Evolutionary conservation across 495 filamentous ascomycete genomes (phyloP), one percentile per base, ranked within the genome.

Genomic region (Apodospora peruviana): DNA sequence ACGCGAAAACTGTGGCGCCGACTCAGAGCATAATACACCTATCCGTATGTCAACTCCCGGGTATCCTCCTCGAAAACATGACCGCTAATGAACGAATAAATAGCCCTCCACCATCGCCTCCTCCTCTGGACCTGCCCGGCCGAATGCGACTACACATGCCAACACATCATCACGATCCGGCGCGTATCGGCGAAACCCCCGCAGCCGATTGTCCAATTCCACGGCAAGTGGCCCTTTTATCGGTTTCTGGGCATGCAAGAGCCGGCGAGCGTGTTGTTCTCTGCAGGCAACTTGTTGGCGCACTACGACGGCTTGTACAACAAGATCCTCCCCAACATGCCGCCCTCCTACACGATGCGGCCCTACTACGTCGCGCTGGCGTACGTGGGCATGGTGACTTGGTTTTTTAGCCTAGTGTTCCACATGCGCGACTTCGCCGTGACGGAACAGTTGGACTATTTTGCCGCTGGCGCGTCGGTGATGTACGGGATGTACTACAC

Each of bases 191-290:
- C 80, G 67, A 65, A 78, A 35, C 43, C 50, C 0, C 60, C 58
- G 0, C 72, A 78, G 23, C 79, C 87, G 3, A 64, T 95, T 22
- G 82, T 91, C 34, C 93, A 98, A 72, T 98, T 87, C 75, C 91
- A 98, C 73, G 93, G 94, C n/a, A 98, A 98, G 80, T 98, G 93
- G 93, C 93, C 93, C 23, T 98, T 98, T 75, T 73, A 79, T 53
- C 84, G 93, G 50, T 74, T 96, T 51, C 67, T 95, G 16, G 93
- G 93, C 58, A 83, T 96, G 71, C 93, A 98, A 71, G 93, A 98
- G 72, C 89, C 91, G 51, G 88, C 87, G 68, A 87, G 82, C 25
- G 93, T 97, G 46, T 72, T 97, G 52, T 98, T 97, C 78, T 93
- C 88, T 55, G 73, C 91, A 43, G 72, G 95, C 57, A 97, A 98